Base-by-base conservation (phyloP, 495 filamentous ascomycete species). In the Podospora pseudopauciseta region DNA sequence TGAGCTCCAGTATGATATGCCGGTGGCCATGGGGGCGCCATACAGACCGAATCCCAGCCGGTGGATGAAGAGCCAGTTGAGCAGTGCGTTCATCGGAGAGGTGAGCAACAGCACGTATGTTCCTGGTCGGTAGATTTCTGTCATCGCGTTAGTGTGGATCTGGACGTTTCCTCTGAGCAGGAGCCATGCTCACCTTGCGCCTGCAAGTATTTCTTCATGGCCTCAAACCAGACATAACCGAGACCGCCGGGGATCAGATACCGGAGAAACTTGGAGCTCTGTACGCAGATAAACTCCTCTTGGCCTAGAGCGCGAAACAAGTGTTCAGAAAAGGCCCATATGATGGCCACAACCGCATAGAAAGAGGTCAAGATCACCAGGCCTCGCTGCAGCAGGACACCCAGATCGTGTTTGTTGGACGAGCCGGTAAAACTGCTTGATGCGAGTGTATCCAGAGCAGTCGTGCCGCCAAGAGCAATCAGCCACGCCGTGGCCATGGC, bases 401-500 rank as follows among this genome's bases (percentile, higher is more conserved):
- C 93, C 18, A 96, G 85, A 74, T 94, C 91, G 71, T 93, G 88
- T 68, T 88, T 91, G 75, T 95, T 90, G 67, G 86, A 83, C 67
- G 91, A 94, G 0, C 91, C 92, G 0, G 93, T 97, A 75, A 91
- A 97, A n/a, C 88, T 89, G 19, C 90, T 90, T 0, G 92, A 94
- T 15, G 91, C 92, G 15, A 97, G 82, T 0, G 93, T 97, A 77
- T 97, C 93, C 39, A 97, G 81, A 2, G 93, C 93, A 1, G 92
- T 97, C 2, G 93, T 94, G 5, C 94, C 94, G n/a, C 94, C 94
- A 3, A 97, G 82, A 0, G 89, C 94, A 72, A 97, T 91, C 63
- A 97, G 83, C 94, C 94, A 97, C 1, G 86, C 94, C 1, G 92
- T 94, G 13, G 91, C 87, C 89, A 93, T 91, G 55, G 94, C 94